Evolutionary conservation across 805 yeast species (phyloP).

Genomic region (Candida verbasci): DNA sequence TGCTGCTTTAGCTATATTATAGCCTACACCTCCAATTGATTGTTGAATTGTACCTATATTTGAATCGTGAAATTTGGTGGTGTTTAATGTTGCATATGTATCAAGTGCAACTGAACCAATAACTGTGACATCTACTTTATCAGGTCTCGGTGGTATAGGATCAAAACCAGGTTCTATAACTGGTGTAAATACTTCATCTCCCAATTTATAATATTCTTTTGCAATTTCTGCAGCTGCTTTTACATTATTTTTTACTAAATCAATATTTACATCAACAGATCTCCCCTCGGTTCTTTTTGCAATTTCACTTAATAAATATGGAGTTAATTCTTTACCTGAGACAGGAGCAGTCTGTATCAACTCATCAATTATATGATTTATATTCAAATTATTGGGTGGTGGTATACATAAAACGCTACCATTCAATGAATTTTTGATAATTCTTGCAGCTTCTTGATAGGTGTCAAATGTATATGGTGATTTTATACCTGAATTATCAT

Average conservation of each 20-base stretch:
- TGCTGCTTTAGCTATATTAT: conserved; percentile 69
- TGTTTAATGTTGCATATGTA: conserved; percentile 48
- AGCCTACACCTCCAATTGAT: conserved; percentile 81
- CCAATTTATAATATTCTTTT: conserved; percentile 28
- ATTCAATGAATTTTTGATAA: conserved; percentile 49
- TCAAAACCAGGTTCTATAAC: background rate
- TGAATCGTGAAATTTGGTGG: conserved; percentile 49
- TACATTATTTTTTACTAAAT: conserved; percentile 77
- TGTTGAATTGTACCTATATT: conserved; percentile 61
- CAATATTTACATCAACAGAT: conserved; percentile 66
- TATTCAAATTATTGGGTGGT: conserved; percentile 62
- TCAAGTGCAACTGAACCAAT: conserved; percentile 80
- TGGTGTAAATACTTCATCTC: too few species aligned
- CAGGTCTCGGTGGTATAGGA: background rate
- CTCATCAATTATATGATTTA: conserved; percentile 55
- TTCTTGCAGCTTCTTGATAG: conserved; percentile 56
- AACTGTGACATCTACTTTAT: conserved; percentile 15
- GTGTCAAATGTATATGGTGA: conserved; percentile 64
- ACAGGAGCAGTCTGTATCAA: conserved; percentile 61
- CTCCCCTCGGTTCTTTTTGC: conserved; percentile 66
- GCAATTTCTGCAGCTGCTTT: conserved; percentile 66
- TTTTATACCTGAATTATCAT: conserved; percentile 65
- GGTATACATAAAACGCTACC: conserved; percentile 82
- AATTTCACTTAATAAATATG: conserved; percentile 63
- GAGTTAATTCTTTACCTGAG: conserved; percentile 73